phyloP scores from a whole-genome alignment of 1,284 basidiomycete species.

The Chondrostereum purpureum region DNA sequence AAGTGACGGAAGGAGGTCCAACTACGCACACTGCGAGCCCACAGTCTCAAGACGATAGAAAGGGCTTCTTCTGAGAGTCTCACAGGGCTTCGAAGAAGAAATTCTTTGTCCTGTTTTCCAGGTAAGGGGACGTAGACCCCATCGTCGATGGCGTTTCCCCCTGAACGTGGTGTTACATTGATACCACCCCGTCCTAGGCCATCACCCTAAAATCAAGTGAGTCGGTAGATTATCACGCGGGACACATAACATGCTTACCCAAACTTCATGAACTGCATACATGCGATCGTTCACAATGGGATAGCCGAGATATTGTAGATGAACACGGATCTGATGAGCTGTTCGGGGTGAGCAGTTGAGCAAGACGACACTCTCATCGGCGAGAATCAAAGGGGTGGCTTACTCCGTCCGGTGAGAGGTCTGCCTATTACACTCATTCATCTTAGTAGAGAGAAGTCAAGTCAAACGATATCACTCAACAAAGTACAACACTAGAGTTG shows the following conservation, averaged over 20 bases:
- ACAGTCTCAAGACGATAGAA: background rate
- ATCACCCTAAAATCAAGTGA: slow-evolving; percentile 43
- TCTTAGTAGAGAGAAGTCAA: slow-evolving; percentile 12
- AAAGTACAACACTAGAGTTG: slow-evolving; percentile 85
- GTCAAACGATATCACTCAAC: too few species aligned
- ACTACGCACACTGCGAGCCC: background rate
- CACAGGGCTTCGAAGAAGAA: background rate
- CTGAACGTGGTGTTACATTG: slow-evolving; percentile 57
- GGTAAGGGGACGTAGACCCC: background rate
- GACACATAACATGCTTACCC: slow-evolving; percentile 43
- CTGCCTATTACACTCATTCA: slow-evolving; percentile 43
- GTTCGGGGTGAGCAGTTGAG: slow-evolving; percentile 10
- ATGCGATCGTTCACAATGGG: slow-evolving; percentile 92
- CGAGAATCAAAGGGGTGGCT: slow-evolving; percentile 11
- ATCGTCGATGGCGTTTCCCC: background rate
- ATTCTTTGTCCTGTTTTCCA: background rate
- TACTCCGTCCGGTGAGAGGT: slow-evolving; percentile 85
- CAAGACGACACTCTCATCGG: slow-evolving; percentile 10
- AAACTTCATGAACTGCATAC: slow-evolving; percentile 75
- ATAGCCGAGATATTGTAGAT: slow-evolving; percentile 90
- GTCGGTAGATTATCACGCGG: slow-evolving; percentile 4
- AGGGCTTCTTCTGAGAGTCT: slow-evolving; percentile 1
- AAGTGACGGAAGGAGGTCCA: background rate
- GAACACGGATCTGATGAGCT: slow-evolving; percentile 95
- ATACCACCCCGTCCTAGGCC: slow-evolving; percentile 79